A percentile compares a stretch with the other conserved stretches of the same genome.
These are phyloP conservation scores for Heliamphora exappendiculata DNA, from an alignment of 148 eudicot genomes.

Conservation along the genomic window DNA sequence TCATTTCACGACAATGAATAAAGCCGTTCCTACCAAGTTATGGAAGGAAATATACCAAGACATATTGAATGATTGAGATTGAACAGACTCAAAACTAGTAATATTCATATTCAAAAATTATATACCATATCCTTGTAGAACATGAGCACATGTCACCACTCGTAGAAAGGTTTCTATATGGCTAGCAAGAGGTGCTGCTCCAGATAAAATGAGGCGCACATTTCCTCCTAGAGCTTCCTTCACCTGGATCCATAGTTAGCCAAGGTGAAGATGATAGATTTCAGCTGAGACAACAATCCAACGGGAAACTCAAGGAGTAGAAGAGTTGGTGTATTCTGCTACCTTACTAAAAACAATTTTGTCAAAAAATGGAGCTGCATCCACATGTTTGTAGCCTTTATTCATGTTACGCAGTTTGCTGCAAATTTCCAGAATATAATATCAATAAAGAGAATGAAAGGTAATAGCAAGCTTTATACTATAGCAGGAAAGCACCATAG, in stretches of 20 bases:
- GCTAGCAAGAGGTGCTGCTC: constrained; percentile 89
- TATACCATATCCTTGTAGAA: constrained; percentile 93
- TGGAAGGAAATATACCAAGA: neutral
- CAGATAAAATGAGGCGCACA: constrained; percentile 75
- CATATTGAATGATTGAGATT: neutral
- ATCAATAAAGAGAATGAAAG: neutral
- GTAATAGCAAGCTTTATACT: neutral
- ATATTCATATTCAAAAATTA: neutral
- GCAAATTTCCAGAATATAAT: constrained; percentile 15
- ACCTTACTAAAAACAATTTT: constrained; percentile 89
- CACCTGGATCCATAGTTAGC: constrained; percentile 35
- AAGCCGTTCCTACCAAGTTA: neutral
- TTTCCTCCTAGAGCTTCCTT: constrained; percentile 89
- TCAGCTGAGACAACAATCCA: neutral
- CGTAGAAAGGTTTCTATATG: constrained; percentile 64
- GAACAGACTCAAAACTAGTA: no score
- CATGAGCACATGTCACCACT: constrained; percentile 85
- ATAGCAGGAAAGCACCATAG: neutral
- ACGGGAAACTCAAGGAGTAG: neutral
- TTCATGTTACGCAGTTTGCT: constrained; percentile 82
- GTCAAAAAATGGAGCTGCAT: constrained; percentile 76
- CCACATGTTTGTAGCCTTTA: constrained; percentile 61
- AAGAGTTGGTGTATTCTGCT: neutral
- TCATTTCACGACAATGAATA: neutral
- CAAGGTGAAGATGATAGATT: neutral